Evolutionary conservation across 768 basidiomycete genomes (phyloP).

Genomic region (Boletus barrowsii): DNA sequence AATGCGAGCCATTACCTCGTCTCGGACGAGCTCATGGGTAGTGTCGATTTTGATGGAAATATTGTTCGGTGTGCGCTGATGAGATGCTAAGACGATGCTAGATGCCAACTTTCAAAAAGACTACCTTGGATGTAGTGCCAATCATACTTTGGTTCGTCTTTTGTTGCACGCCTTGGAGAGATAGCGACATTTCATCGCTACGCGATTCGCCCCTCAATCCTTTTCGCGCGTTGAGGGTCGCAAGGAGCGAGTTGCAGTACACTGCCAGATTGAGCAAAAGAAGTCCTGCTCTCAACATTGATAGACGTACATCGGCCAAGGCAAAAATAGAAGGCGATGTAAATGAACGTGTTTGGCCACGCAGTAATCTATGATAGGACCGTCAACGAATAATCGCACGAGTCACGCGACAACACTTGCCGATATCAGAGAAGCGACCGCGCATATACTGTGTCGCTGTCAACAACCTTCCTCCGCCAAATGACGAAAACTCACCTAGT

Average conservation of each 20-base stretch:
- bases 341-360: constrained; percentile 52
- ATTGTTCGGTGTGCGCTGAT: constrained; percentile 38
- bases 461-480: neutral
- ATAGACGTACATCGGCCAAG: constrained; percentile 52
- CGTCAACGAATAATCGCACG: neutral
- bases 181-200: constrained; percentile 31
- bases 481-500: constrained; percentile 18
- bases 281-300: neutral
- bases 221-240: constrained; percentile 57
- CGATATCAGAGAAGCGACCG: constrained; percentile 57
- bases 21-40: constrained; percentile 51
- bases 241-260: constrained; percentile 60
- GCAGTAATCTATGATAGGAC: constrained; percentile 42
- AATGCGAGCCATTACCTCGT: constrained; percentile 27
- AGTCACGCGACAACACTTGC: constrained; percentile 25
- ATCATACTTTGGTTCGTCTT: constrained; percentile 17
- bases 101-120: neutral
- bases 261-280: constrained; percentile 34
- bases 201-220: constrained; percentile 36
- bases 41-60: constrained; percentile 70
- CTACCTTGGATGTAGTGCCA: constrained; percentile 12
- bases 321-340: constrained; percentile 64
- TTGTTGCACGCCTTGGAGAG: constrained; percentile 29
- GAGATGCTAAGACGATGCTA: neutral
- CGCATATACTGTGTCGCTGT: constrained; percentile 41